Base-by-base conservation (phyloP, 441 rosid species). In the Brassica hybrid region DNA sequence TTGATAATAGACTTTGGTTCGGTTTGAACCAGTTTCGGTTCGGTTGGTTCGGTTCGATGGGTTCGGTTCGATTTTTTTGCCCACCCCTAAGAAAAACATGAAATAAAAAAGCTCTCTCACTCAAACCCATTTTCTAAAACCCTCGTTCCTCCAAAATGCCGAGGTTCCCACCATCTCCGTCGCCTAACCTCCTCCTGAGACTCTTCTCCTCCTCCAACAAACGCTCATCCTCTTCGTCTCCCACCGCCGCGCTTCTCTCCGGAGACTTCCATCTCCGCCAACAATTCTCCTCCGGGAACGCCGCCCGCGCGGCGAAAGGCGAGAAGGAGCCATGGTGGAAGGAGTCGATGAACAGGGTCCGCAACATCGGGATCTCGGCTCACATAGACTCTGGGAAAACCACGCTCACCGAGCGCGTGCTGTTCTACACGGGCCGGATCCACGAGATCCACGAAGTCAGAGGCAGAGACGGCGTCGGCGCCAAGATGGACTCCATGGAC, bases 381-480 rank as follows among this genome's bases (percentile, higher is more conserved):
- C 99, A 96, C 72, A 96, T 96, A 71, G 99, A 93, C 74, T 96
- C 99, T 14, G 99, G 99, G 13, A 96, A 96, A 85, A 96, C 99
- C 52, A 96, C 98, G 0, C 88, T 96, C 8, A 96, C 99, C 6
- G 99, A 96, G 85, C 89, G 98, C 62, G 71, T 95, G 30, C 85
- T 95, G 36, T 95, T 64, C 83, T 96, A 96, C 82, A 95, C 98
- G 1, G 98, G 98, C 41, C 86, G 88, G 78, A 95, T 95, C 77
- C 98, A 92, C 85, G 97, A 92, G 90, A 96, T 96, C 79, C 99
- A 96, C 58, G 99, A 93, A 84, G 99, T 95, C 19, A 87, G 98
- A 16, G 98, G 99, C 19, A 89, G 88, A 27, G 99, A 96, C 19
- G 99, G 97, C 9, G 95, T 96, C 9, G 99, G 99, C 3, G 98